Percentiles rank a stretch among this genome's conserved stretches.
These are phyloP conservation scores for Zhuliangozyma blackwelliae DNA, from an alignment of 1,139 yeast genomes.

Conservation along the genomic window DNA sequence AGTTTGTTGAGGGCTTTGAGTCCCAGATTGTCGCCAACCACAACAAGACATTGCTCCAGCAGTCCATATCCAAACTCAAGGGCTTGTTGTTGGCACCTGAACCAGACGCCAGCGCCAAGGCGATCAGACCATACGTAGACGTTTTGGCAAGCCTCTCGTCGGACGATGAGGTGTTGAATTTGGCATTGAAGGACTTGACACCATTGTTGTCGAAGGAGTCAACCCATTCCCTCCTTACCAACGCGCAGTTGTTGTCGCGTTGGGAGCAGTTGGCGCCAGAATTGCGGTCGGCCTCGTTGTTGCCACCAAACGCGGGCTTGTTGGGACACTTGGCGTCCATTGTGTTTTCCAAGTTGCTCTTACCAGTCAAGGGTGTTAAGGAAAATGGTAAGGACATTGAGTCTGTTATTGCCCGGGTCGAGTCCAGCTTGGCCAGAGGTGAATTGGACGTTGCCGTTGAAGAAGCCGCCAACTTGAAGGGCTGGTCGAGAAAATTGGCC, in stretches of 20 bases:
- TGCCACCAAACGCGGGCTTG: slow-evolving; percentile 94
- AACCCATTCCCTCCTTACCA: slow-evolving; percentile 56
- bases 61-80: slow-evolving; percentile 52
- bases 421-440: slow-evolving; percentile 69
- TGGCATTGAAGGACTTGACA: slow-evolving; percentile 34
- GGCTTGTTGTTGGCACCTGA: slow-evolving; percentile 34
- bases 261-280: slow-evolving; percentile 81
- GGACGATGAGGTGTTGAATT: slow-evolving; percentile 38
- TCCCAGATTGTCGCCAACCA: slow-evolving; percentile 53
- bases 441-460: slow-evolving; percentile 86
- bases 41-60: slow-evolving; percentile 52
- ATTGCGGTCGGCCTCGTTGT: slow-evolving; percentile 79
- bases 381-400: slow-evolving; percentile 80
- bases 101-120: slow-evolving; percentile 24
- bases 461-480: slow-evolving; percentile 84
- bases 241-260: slow-evolving; percentile 64
- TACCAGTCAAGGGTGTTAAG: slow-evolving; percentile 54
- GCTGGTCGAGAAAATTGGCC: slow-evolving; percentile 90
- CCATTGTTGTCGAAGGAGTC: slow-evolving; percentile 46
- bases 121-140: slow-evolving; percentile 42
- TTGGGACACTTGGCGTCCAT: slow-evolving; percentile 85
- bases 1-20: slow-evolving; percentile 56
- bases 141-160: slow-evolving; percentile 44
- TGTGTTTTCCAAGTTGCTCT: slow-evolving; percentile 69
- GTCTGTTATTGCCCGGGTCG: slow-evolving; percentile 82